phyloP scores from a whole-genome alignment of 495 filamentous ascomycete species.

The Tuber aestivum region DNA sequence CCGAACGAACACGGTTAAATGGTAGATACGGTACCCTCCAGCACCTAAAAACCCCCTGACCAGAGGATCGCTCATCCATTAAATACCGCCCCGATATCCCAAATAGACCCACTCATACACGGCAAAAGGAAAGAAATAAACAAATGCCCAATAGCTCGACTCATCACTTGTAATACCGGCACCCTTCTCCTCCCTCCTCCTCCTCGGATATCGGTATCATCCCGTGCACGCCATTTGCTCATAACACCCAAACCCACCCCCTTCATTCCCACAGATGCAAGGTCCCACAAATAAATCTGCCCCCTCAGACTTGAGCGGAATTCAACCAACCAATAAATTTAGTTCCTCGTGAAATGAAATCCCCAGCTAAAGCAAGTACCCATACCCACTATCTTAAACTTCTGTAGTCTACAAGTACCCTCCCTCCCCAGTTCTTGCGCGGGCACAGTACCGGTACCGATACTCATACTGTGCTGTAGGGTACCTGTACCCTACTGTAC shows the following conservation, averaged over 20 bases:
- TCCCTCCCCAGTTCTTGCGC: neutral
- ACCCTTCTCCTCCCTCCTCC: neutral
- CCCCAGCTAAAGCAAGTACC: neutral
- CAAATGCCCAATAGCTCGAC: neutral
- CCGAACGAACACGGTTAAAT: neutral
- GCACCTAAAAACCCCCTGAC: neutral
- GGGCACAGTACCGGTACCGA: no score
- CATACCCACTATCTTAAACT: neutral
- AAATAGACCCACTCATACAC: neutral
- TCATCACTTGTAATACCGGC: neutral
- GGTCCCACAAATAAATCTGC: neutral
- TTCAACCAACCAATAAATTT: neutral
- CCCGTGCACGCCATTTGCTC: neutral
- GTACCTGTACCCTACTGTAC: no score
- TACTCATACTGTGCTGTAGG: no score
- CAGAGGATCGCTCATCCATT: neutral
- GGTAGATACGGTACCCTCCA: neutral
- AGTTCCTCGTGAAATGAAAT: neutral
- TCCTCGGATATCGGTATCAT: neutral
- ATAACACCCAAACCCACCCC: neutral
- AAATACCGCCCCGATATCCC: neutral
- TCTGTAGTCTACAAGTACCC: neutral
- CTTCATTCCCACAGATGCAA: neutral
- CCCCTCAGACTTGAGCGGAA: neutral
- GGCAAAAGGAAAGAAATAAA: neutral